Base-by-base conservation (phyloP, 305 asterid species). In the Withania somnifera region DNA sequence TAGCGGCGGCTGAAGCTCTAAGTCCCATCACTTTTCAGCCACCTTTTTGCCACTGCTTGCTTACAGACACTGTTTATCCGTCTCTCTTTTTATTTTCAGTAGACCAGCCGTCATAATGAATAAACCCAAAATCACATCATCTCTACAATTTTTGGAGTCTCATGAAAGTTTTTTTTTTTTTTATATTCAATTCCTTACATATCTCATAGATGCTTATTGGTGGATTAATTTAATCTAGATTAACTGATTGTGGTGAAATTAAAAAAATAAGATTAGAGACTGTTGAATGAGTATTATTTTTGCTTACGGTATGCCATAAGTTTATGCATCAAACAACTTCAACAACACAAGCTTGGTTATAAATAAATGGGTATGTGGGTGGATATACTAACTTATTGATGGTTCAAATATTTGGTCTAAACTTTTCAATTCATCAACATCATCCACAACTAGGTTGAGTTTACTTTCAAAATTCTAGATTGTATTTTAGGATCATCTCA, bases 1-100 rank as follows among this genome's bases (percentile, higher is more conserved):
- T n/a, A n/a, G n/a, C n/a, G n/a, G n/a, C n/a, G n/a, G 77, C 99
- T 94, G 91, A 96, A 94, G 88, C 90, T 47, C 26, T 50, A 42
- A 26, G 79, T n/a, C n/a, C n/a, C n/a, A n/a, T n/a, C n/a, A n/a
- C n/a, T n/a, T n/a, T n/a, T n/a, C n/a, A n/a, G n/a, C n/a, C n/a
- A n/a, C n/a, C n/a, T n/a, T n/a, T n/a, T n/a, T n/a, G n/a, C n/a
- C n/a, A n/a, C n/a, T n/a, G n/a, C n/a, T n/a, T n/a, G n/a, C n/a
- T n/a, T n/a, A n/a, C n/a, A n/a, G n/a, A n/a, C n/a, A n/a, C n/a
- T n/a, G n/a, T n/a, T n/a, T n/a, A n/a, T n/a, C n/a, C n/a, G n/a
- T n/a, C n/a, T n/a, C n/a, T n/a, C n/a, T n/a, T n/a, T n/a, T n/a
- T n/a, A 51, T 26, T 26, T 75, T 50, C 80, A 75, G 19, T 75